Percentiles rank a stretch among this genome's conserved stretches.
Conservation (phyloP, 1,139 yeast species). For the Suhomyces yuchorum region DNA sequence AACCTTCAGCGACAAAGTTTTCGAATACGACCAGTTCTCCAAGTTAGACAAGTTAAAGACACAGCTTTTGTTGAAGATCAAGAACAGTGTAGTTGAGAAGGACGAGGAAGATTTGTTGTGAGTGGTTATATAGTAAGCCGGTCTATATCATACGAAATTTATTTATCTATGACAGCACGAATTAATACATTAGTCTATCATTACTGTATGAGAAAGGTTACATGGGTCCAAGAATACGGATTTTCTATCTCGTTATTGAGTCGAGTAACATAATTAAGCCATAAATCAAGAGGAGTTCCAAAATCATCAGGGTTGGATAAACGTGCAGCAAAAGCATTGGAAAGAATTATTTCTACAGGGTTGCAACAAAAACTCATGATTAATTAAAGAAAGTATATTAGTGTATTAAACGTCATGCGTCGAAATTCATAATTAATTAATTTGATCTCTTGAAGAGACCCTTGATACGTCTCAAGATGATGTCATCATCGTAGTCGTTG, state of each 20-base stretch:
- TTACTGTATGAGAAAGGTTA: no score
- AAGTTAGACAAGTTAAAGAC: slow-evolving; percentile 93
- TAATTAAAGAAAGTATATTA: neutral
- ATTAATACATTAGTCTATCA: neutral
- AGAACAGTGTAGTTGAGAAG: slow-evolving; percentile 69
- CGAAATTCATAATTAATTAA: neutral
- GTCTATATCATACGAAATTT: neutral
- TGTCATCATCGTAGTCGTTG: slow-evolving; percentile 40
- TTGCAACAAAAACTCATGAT: neutral
- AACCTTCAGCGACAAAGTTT: slow-evolving; percentile 70
- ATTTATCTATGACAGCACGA: neutral
- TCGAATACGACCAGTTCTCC: slow-evolving; percentile 83
- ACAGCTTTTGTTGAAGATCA: slow-evolving; percentile 78
- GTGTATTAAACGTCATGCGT: neutral
- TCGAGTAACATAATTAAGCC: no score
- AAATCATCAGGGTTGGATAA: no score
- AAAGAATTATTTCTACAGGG: neutral
- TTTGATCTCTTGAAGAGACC: slow-evolving; percentile 10
- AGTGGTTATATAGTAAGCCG: neutral
- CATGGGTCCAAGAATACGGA: no score
- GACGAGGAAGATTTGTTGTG: slow-evolving; percentile 60
- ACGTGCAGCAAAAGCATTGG: no score
- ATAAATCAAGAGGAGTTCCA: no score
- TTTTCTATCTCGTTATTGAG: no score
- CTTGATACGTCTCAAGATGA: slow-evolving; percentile 13